Evolutionary conservation across 169 alveolate genomes (phyloP).

Genomic region (Plasmodium yoelii): DNA sequence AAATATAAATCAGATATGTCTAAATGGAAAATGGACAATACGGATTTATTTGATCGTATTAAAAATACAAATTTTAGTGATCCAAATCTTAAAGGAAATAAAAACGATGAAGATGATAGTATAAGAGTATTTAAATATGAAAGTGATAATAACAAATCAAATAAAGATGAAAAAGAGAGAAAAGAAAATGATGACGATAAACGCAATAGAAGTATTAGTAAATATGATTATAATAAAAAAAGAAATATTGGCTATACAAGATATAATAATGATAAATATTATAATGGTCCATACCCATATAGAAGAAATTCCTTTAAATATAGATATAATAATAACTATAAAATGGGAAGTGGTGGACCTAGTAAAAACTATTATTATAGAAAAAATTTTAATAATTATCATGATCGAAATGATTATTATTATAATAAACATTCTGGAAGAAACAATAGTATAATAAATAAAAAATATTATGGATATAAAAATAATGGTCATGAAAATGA

Average conservation of each 20-base stretch:
- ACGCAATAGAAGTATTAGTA: not conserved
- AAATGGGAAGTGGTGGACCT: not conserved
- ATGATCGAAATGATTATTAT: slow-evolving; percentile 28
- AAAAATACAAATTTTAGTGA: slow-evolving; percentile 5
- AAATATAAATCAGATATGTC: slow-evolving; percentile 40
- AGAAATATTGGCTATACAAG: not conserved
- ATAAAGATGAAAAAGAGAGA: slow-evolving; percentile 6
- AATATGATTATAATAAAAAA: slow-evolving; percentile 14
- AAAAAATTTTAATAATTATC: slow-evolving; percentile 28
- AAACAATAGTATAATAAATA: slow-evolving; percentile 10
- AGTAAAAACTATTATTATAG: slow-evolving; percentile 20
- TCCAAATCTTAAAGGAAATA: not conserved
- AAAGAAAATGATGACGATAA: slow-evolving; percentile 3
- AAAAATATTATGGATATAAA: slow-evolving; percentile 27
- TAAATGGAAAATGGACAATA: slow-evolving; percentile 42
- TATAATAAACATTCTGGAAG: slow-evolving; percentile 6
- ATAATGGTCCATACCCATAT: slow-evolving; percentile 11
- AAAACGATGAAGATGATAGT: slow-evolving; percentile 23
- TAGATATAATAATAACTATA: slow-evolving; percentile 34
- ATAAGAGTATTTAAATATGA: slow-evolving; percentile 62
- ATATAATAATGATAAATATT: slow-evolving; percentile 18
- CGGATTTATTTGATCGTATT: slow-evolving; percentile 3
- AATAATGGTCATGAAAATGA: slow-evolving; percentile 18
- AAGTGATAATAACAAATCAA: slow-evolving; percentile 43
- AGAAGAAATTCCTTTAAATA: slow-evolving; percentile 43